phyloP scores from a whole-genome alignment of 257 asterid species.

The Gentiana dahurica region DNA sequence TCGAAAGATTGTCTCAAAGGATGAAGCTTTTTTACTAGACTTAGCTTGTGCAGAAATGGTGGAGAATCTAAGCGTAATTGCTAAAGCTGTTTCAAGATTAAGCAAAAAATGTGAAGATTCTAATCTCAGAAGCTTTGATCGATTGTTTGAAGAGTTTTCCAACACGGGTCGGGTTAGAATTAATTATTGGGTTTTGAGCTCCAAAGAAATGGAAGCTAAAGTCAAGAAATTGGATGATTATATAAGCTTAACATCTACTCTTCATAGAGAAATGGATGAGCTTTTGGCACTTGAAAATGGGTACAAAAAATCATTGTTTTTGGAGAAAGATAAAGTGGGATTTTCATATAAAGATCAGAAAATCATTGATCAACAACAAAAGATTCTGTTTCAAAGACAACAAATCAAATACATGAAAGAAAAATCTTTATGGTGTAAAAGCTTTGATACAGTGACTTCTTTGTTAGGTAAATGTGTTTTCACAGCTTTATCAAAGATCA shows the following conservation, averaged over 20 bases:
- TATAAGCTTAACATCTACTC: slow-evolving; percentile 34
- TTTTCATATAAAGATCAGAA: slow-evolving; percentile 36
- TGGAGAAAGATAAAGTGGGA: slow-evolving; percentile 14
- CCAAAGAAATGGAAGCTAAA: slow-evolving; percentile 50
- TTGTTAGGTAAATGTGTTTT: slow-evolving; percentile 50
- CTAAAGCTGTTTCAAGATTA: slow-evolving; percentile 50
- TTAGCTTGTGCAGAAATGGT: slow-evolving; percentile 78
- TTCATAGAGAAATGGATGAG: slow-evolving; percentile 70
- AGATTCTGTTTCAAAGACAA: slow-evolving; percentile 67
- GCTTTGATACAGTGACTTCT: slow-evolving; percentile 62
- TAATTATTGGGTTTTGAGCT: slow-evolving; percentile 35
- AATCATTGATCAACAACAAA: slow-evolving; percentile 50
- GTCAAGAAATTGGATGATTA: slow-evolving; percentile 54
- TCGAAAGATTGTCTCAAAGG: slow-evolving; percentile 77
- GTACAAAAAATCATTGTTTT: slow-evolving; percentile 33
- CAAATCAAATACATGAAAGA: slow-evolving; percentile 67
- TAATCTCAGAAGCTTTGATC: slow-evolving; percentile 46
- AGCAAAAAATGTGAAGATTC: slow-evolving; percentile 57
- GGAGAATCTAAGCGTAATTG: slow-evolving; percentile 42
- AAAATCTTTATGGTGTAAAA: slow-evolving; percentile 65
- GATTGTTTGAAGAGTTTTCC: slow-evolving; percentile 48
- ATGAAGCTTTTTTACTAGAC: slow-evolving; percentile 61
- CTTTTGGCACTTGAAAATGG: slow-evolving; percentile 40
- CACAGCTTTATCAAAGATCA: slow-evolving; percentile 62
- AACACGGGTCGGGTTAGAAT: slow-evolving; percentile 57